Evolutionary conservation across 1,139 yeast species (phyloP).

Genomic region (Geotrichum candidum): DNA sequence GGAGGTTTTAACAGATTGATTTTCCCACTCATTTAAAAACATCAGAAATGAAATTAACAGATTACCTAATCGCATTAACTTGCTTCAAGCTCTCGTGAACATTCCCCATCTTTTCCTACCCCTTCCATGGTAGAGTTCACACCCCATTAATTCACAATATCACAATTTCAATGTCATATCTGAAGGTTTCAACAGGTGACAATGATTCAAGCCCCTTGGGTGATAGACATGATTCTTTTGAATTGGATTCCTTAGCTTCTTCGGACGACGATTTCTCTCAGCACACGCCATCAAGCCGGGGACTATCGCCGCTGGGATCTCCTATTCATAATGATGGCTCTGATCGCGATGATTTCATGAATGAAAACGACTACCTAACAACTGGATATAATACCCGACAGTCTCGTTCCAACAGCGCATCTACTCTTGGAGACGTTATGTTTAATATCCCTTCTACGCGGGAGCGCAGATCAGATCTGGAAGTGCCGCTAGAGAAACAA

Average conservation of each 20-base stretch:
- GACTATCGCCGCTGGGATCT: constrained; percentile 24
- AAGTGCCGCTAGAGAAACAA: constrained; percentile 33
- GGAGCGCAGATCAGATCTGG: constrained; percentile 23
- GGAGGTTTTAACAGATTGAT: neutral
- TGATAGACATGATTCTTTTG: constrained; percentile 30
- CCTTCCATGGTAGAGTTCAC: neutral
- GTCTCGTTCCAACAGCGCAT: constrained; percentile 25
- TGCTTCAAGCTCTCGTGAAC: neutral
- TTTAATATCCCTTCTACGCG: constrained; percentile 30
- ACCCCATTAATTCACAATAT: neutral
- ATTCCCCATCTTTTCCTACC: neutral
- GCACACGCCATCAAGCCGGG: constrained; percentile 25
- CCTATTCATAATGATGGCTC: constrained; percentile 16
- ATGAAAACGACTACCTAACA: constrained; percentile 15
- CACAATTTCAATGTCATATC: neutral
- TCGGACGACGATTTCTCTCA: constrained; percentile 23
- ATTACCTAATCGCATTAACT: neutral
- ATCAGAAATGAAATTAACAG: neutral
- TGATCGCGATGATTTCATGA: constrained; percentile 8
- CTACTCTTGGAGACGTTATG: constrained; percentile 31
- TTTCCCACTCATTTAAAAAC: neutral
- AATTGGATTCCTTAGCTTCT: constrained; percentile 36
- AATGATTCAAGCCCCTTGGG: neutral
- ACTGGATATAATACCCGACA: constrained; percentile 2
- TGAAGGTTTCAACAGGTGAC: constrained; percentile 7